A percentile compares a stretch with the other conserved stretches of the same genome.
Evolutionary conservation across 192 early-diverging fungal genomes (phyloP).

Genomic region (Cetraspora pellucida): DNA sequence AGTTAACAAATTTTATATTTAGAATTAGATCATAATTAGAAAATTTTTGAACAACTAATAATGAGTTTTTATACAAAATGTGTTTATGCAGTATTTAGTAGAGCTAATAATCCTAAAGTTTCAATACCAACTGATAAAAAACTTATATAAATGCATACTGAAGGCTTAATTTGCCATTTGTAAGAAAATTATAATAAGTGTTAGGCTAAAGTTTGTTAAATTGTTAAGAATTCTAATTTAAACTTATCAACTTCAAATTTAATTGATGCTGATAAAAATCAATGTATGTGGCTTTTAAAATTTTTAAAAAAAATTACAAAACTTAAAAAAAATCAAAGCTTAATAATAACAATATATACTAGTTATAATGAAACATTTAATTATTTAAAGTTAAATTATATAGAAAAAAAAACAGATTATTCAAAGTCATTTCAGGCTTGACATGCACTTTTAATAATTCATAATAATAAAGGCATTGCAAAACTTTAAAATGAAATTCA

Average conservation of each 20-base stretch:
- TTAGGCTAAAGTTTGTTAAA: background rate
- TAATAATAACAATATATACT: conserved; percentile 7
- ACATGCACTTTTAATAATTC: background rate
- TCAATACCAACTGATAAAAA: background rate
- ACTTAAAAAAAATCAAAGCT: conserved; percentile 9
- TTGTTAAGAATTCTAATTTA: background rate
- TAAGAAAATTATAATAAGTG: background rate
- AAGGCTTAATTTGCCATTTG: background rate
- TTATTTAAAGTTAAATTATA: conserved; percentile 15
- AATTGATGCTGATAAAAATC: background rate
- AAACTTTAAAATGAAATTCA: background rate
- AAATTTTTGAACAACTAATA: background rate
- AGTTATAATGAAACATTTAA: conserved; percentile 21
- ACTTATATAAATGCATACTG: background rate
- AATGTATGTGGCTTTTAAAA: background rate
- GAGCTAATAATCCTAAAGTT: background rate
- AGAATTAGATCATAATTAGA: background rate
- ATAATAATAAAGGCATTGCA: conserved; percentile 6
- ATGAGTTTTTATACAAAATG: conserved; percentile 10
- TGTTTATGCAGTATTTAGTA: background rate
- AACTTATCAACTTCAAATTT: background rate
- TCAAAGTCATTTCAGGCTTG: background rate
- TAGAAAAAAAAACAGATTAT: conserved; percentile 4
- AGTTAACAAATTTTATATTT: too few species aligned
- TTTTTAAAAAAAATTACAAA: conserved; percentile 16